These are phyloP conservation scores for Spathaspora gorwiae DNA, from an alignment of 805 yeast genomes.

Conservation along the genomic window DNA sequence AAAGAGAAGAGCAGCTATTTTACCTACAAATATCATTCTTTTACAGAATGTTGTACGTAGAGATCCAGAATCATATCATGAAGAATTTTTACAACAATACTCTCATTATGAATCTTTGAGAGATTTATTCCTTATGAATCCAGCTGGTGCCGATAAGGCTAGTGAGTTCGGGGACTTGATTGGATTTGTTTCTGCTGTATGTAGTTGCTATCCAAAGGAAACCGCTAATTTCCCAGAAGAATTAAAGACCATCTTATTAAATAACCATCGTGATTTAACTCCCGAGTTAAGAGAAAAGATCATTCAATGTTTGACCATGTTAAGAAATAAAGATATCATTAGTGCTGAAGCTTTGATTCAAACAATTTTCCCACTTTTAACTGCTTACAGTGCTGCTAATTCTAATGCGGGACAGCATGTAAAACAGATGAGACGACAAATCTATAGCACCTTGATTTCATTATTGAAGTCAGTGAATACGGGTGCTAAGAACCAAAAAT, in stretches of 20 bases:
- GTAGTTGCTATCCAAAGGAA: constrained; percentile 83
- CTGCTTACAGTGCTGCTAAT: constrained; percentile 53
- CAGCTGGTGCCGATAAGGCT: constrained; percentile 49
- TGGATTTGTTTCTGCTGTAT: constrained; percentile 89
- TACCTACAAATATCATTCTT: constrained; percentile 88
- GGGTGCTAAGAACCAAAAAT: constrained; percentile 84
- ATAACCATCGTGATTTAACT: constrained; percentile 75
- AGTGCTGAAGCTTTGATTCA: constrained; percentile 77
- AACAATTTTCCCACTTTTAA: constrained; percentile 80
- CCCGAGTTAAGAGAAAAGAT: constrained; percentile 90
- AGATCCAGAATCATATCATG: constrained; percentile 91
- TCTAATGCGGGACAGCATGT: constrained; percentile 60
- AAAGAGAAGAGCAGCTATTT: constrained; percentile 83
- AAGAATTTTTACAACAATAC: constrained; percentile 89
- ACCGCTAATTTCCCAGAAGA: constrained; percentile 83
- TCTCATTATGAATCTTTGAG: constrained; percentile 87
- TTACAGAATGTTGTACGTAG: constrained; percentile 89
- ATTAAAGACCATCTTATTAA: constrained; percentile 58
- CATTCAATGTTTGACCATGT: constrained; percentile 82
- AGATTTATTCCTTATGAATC: constrained; percentile 78
- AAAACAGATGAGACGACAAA: constrained; percentile 75
- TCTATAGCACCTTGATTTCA: constrained; percentile 74
- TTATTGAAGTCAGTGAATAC: constrained; percentile 78
- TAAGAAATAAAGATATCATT: constrained; percentile 79
- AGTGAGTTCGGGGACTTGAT: constrained; percentile 74